Percentiles rank a stretch among this genome's conserved stretches.
Conservation (phyloP, 768 basidiomycete genomes). For the Lanmaoa pseudosensibilis region DNA sequence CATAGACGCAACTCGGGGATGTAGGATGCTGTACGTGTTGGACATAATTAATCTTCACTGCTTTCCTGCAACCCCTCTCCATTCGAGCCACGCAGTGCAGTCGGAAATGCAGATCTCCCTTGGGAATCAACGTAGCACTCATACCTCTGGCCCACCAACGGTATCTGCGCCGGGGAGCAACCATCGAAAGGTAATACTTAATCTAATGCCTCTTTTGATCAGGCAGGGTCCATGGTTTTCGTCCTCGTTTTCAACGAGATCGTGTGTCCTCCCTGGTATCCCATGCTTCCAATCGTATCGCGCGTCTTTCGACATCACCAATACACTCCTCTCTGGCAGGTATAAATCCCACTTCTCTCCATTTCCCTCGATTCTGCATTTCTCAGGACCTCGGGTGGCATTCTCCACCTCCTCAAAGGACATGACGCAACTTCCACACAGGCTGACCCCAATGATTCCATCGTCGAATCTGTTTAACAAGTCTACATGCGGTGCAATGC, state of each 20-base stretch:
- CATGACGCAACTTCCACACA: constrained; percentile 82
- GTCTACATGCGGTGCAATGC: constrained; percentile 88
- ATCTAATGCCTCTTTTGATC: constrained; percentile 53
- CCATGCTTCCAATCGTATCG: constrained; percentile 89
- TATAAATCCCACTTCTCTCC: constrained; percentile 48
- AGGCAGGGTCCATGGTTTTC: constrained; percentile 30
- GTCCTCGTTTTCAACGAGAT: constrained; percentile 50
- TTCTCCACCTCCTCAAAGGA: constrained; percentile 47
- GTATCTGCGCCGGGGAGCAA: constrained; percentile 81
- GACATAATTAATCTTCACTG: constrained; percentile 28
- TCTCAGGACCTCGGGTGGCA: not conserved
- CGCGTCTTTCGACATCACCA: constrained; percentile 78
- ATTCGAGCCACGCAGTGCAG: not conserved
- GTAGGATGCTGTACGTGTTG: not conserved
- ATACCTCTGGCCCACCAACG: constrained; percentile 52
- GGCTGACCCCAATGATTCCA: constrained; percentile 85
- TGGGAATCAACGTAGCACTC: constrained; percentile 11
- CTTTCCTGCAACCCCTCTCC: constrained; percentile 6
- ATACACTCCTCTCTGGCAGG: constrained; percentile 71
- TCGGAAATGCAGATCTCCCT: constrained; percentile 1
- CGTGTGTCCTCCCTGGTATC: constrained; percentile 62
- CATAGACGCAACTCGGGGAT: constrained; percentile 17
- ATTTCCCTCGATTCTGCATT: not conserved
- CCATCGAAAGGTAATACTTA: constrained; percentile 90
- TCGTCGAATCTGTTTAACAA: constrained; percentile 81